Base-by-base conservation (phyloP, 805 yeast genomes). In the Ogataea trehaloabstinens region DNA sequence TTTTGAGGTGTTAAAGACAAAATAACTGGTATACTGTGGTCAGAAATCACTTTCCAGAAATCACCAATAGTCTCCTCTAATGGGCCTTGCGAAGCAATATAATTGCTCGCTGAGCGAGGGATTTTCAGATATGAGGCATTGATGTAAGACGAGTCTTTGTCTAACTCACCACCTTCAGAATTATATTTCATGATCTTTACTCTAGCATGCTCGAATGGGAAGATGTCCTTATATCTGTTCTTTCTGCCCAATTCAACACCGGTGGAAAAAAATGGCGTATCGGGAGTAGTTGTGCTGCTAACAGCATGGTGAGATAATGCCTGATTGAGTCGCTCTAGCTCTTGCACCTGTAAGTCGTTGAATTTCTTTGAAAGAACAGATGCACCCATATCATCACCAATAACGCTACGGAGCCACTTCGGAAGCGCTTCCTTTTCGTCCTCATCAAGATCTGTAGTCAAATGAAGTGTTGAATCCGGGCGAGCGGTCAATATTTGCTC, bases 11-110 rank as follows among this genome's bases (percentile, higher is more conserved):
- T 85, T 48, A 88, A 70, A 28, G 95, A 81, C 4, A 91, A 61
- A 19, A 91, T 76, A 3, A 91, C 58, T 5, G 85, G 81, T 10
- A 80, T 74, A 15, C 70, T 60, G 48, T 85, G 76, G 41, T 82
- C 80, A 29, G 77, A 66, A 12, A 85, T 72, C 64, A 89, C 78
- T 40, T 82, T 83, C 83, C 95, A 89, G 53, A 91, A 90, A 58
- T 91, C 96, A 16, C 78, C 80, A 19, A 82, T 71, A 0, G 98
- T 91, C 27, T 73, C 72, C 2, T 57, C 59, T 42, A 85, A 61
- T 2, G 99, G 99, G 2, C 96, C 99, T 60, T 91, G 96, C 1
- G 95, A 76, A 0, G 95, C 96, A 51, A 90, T 85, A 55, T 82
- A 85, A 28, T 73, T 71, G 28, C 63, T 42, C 4, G 52, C 35